Base-by-base conservation (phyloP, 495 filamentous ascomycete species). In the Hypoxylon subgilvum region DNA sequence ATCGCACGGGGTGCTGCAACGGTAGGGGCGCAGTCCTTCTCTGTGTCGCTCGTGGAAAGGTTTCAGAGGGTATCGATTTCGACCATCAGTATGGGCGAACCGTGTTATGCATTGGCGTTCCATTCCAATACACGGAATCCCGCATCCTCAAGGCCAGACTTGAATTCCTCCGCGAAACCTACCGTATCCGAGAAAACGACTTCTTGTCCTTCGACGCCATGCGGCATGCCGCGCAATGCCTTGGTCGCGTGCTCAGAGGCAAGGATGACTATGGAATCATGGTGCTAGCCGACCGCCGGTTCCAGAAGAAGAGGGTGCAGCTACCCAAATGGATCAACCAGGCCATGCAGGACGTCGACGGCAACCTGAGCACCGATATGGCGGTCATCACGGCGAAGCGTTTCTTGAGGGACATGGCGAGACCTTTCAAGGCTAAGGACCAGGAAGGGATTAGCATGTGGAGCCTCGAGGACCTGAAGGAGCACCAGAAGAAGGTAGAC, bases 211-310 rank as follows among this genome's bases (percentile, higher is more conserved):
- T 97, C 83, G 94, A 97, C 70, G 95, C 94, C 16, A 99, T 97
- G 92, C 84, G 95, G 19, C 95, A 99, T 68, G 95, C 94, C 32
- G 92, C 95, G 10, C 95, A 99, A 67, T 99, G 95, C 61, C 80
- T 99, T 0, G 95, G 95, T 17, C 93, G 95, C 67, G 95, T 99
- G 13, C 79, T 99, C 19, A 83, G 95, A 55, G 95, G 94, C 27
- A 98, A 98, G 72, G 94, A 97, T 69, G 94, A 99, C 70, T 99
- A 99, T 74, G 95, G 95, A 2, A 87, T 97, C 72, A 99, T 99
- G 94, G 92, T 99, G 9, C 75, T 99, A 13, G 95, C 95, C 12
- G 95, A 99, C 72, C 82, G 88, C 8, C 83, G 95, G 5, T 99
- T 97, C 75, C 83, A 87, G 69, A 88, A 89, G 76, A 97, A 97